Conservation (phyloP, 345 rosid species). For the Acer negundo region DNA sequence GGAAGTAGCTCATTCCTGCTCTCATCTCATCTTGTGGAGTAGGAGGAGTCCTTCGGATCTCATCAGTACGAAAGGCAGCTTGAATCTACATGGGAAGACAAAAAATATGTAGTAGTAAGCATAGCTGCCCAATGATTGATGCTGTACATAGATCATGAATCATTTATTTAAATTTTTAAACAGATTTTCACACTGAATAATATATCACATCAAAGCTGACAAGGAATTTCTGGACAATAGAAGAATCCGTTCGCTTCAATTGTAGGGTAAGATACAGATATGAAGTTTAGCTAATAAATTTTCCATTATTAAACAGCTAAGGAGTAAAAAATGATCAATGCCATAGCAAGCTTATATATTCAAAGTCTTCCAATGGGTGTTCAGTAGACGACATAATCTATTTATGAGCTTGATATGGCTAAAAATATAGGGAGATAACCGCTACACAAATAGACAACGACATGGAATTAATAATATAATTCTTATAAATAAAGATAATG, state of each 20-base stretch:
- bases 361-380: neutral
- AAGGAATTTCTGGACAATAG: neutral
- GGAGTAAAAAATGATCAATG: neutral
- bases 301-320: neutral
- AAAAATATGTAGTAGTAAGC: neutral
- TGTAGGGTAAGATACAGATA: neutral
- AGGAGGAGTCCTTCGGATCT: slow-evolving; percentile 94
- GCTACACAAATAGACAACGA: no score
- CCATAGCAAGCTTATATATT: neutral
- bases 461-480: neutral
- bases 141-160: neutral
- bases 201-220: neutral
- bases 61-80: slow-evolving; percentile 99
- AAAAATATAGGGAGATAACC: no score
- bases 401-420: no score
- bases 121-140: neutral
- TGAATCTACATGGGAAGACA: slow-evolving; percentile 61
- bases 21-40: slow-evolving; percentile 99
- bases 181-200: neutral
- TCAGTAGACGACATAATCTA: neutral
- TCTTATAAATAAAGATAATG: neutral
- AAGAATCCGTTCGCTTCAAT: neutral
- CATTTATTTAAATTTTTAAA: neutral
- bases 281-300: neutral
- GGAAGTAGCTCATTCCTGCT: slow-evolving; percentile 99